Evolutionary conservation across 352 stramenopile species (phyloP).

Genomic region (Globisporangium mamillatum): DNA sequence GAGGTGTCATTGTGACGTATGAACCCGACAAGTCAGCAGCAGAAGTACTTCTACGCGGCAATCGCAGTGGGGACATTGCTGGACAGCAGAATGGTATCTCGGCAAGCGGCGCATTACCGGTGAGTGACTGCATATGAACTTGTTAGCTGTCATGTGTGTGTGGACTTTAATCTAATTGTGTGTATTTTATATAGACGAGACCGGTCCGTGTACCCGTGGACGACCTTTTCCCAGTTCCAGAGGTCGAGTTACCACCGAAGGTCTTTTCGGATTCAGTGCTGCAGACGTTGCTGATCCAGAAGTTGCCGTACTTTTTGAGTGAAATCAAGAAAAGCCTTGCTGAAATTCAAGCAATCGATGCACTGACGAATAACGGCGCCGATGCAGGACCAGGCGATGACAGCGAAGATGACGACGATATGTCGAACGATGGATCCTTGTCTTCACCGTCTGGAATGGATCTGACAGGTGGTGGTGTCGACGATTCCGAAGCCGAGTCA

Average conservation of each 20-base stretch:
- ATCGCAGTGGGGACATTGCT: conserved; percentile 33
- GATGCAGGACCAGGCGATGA: conserved; percentile 43
- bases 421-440: conserved; percentile 78
- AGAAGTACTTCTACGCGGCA: conserved; percentile 69
- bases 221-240: conserved; percentile 72
- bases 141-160: neutral
- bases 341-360: conserved; percentile 49
- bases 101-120: conserved; percentile 35
- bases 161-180: neutral
- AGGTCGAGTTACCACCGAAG: conserved; percentile 65
- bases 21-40: conserved; percentile 80
- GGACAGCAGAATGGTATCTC: conserved; percentile 30
- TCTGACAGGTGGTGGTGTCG: conserved; percentile 31
- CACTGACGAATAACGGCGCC: conserved; percentile 30
- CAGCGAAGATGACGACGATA: conserved; percentile 81
- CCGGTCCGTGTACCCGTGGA: conserved; percentile 82
- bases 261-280: conserved; percentile 73
- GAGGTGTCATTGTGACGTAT: conserved; percentile 73
- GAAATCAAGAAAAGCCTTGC: conserved; percentile 76
- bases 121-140: conserved; percentile 24
- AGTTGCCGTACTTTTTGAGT: conserved; percentile 72
- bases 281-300: conserved; percentile 59
- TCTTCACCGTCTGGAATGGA: conserved; percentile 74
- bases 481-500: conserved; percentile 65
- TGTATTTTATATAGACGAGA: conserved; percentile 41